Evolutionary conservation across 1,139 yeast species (phyloP), one percentile per base, ranked within the genome.

Genomic region (Hyphopichia khmerensis): DNA sequence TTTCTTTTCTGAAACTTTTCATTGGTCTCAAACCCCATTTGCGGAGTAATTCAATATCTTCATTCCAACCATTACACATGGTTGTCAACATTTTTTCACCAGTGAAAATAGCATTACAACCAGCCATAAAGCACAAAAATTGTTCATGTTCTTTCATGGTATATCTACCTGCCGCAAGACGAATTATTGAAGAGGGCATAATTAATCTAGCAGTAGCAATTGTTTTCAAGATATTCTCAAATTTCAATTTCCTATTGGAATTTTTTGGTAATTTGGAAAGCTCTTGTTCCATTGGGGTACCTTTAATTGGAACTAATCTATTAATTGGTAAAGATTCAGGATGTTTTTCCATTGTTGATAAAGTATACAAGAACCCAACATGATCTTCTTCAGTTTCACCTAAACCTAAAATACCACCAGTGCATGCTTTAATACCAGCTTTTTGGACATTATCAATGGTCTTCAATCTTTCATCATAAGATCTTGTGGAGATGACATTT

Each of bases 321-420:
- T 86, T 86, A 47, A 86, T 85, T n/a, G 95, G 95, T 41, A 86
- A 71, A 1, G 90, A 83, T 59, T 86, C 95, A 0, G 95, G 95
- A 51, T 86, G 93, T 15, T 70, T 63, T 1, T 76, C 74, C 81
- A 86, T 74, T 2, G 82, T 85, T 1, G 90, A 71, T 44, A 86
- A 65, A 0, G 93, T 84, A 55, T 81, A 71, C 41, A 86, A 63
- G 48, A 87, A 85, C 1, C 87, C 79, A 38, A 86, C 65, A 51
- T 84, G 90, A 56, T 86, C 95, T 1, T 80, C 84, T 30, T 71
- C 71, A 11, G 88, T 79, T 59, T 86, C 95, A 3, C 95, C 95
- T 34, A 86, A 69, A 2, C 95, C 95, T 35, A 86, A 67, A 41
- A 86, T 86, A 31, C 95, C 95, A 14, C 95, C 95, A 10, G 90